Percentiles rank a stretch among this genome's conserved stretches.
These are phyloP conservation scores for Thalia dealbata DNA, from an alignment of 176 grass and related monocot genomes.

Conservation along the genomic window DNA sequence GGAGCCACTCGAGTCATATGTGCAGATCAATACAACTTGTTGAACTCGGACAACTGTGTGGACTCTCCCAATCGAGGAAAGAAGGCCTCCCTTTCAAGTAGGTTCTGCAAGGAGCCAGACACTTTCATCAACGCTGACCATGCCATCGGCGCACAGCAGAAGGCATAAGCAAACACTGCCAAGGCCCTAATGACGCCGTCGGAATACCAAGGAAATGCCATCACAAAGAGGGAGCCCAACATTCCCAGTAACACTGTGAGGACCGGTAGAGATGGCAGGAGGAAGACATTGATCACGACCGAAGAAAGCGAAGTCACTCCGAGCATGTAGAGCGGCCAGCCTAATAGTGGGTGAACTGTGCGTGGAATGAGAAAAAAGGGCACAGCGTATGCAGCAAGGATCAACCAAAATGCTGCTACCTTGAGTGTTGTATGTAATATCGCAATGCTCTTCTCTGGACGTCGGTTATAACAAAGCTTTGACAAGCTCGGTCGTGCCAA, in stretches of 20 bases:
- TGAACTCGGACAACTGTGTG: conserved; percentile 58
- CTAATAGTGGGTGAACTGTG: conserved; percentile 78
- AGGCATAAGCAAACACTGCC: conserved; percentile 46
- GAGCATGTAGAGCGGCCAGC: conserved; percentile 80
- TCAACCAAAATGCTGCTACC: conserved; percentile 41
- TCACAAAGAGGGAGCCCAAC: conserved; percentile 48
- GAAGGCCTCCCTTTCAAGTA: conserved; percentile 75
- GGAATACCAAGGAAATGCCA: conserved; percentile 94
- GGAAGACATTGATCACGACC: conserved; percentile 60
- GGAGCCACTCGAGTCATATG: conserved; percentile 1
- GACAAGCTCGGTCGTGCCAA: conserved; percentile 60
- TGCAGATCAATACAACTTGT: conserved; percentile 69
- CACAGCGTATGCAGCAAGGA: conserved; percentile 55
- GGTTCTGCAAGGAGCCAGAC: conserved; percentile 52
- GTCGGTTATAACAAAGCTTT: conserved; percentile 68
- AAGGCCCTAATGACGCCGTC: conserved; percentile 62
- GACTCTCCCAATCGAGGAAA: conserved; percentile 64
- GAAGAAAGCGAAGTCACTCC: conserved; percentile 48
- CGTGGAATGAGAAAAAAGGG: conserved; percentile 88
- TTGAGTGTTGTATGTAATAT: conserved; percentile 67
- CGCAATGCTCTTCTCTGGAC: conserved; percentile 54
- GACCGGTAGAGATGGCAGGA: conserved; percentile 58
- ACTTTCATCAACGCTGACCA: conserved; percentile 67
- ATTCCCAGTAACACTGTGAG: conserved; percentile 60
- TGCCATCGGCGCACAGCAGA: conserved; percentile 49